Base-by-base conservation (phyloP, 2,329 filamentous ascomycete genomes). In the Pseudomassariella vexata region DNA sequence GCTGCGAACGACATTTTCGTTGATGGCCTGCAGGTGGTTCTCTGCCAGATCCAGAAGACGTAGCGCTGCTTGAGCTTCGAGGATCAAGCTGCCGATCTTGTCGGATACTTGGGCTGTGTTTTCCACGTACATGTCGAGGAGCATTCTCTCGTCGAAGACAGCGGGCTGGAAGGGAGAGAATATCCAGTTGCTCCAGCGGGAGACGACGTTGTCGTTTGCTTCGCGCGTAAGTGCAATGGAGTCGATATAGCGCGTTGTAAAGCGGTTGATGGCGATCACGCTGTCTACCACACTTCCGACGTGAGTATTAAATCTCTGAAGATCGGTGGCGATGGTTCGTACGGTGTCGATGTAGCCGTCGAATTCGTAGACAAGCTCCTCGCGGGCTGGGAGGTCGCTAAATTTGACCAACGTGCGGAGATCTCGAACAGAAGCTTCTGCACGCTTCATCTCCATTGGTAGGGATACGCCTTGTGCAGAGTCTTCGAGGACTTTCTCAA, bases 371-470 rank as follows among this genome's bases (percentile, higher is more conserved):
- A 85, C 74, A 9, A 94, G 70, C 55, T 88, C 81, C 21, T 82
- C 72, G 19, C 75, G 75, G 24, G 74, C 75, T 17, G 77, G 74
- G 1, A 92, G 63, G 15, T 75, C 69, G 44, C 81, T 86, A 57
- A 80, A 78, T 23, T 75, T 70, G 20, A 94, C 82, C 26, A 88
- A 68, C 17, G 76, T 80, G 19, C 82, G 76, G 16, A 92, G 60
- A 46, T 89, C 85, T 24, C 85, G 74, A 21, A 92, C 79, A 1
- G 81, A 79, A 3, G 76, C 67, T 55, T 90, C 84, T 3, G 80
- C 79, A 8, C 77, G 73, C 60, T 87, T 89, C 78, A 92, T 88
- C 45, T 86, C 82, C 44, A 84, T 66, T 0, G 85, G 85, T 3
- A 92, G 60, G 2, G 76, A 76, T 2, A 79, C 74, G 2, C 79